These are phyloP conservation scores for Stylonectria norvegica DNA, from an alignment of 2,329 filamentous ascomycete genomes.

Conservation along the genomic window DNA sequence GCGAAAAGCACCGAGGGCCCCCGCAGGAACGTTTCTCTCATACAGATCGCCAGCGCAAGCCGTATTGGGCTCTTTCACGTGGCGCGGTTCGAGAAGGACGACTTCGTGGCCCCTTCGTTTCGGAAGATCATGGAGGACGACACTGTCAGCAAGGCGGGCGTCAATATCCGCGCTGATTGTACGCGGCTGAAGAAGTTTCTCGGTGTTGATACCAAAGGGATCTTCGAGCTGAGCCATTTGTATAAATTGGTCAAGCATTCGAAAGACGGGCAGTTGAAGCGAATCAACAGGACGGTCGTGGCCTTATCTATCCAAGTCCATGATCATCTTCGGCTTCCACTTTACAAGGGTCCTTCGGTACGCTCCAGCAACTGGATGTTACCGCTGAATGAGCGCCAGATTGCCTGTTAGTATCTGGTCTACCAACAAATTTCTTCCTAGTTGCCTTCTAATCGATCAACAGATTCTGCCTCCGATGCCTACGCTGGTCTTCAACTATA, in stretches of 20 bases:
- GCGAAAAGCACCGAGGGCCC: slow-evolving; percentile 46
- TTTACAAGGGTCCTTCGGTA: slow-evolving; percentile 70
- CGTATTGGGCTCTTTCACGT: slow-evolving; percentile 81
- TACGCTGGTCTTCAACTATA: slow-evolving; percentile 77
- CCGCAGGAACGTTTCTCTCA: slow-evolving; percentile 71
- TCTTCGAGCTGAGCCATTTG: slow-evolving; percentile 80
- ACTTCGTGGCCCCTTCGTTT: slow-evolving; percentile 69
- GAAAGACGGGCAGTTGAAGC: slow-evolving; percentile 43
- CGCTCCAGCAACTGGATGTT: slow-evolving; percentile 72
- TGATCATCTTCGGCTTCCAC: slow-evolving; percentile 66
- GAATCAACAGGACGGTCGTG: slow-evolving; percentile 65
- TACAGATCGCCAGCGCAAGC: slow-evolving; percentile 76
- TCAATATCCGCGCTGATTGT: slow-evolving; percentile 68
- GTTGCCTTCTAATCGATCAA: not conserved
- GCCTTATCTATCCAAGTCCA: slow-evolving; percentile 66
- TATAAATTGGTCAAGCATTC: slow-evolving; percentile 73
- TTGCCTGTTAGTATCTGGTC: slow-evolving; percentile 57
- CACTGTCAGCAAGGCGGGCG: slow-evolving; percentile 70
- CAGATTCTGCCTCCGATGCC: slow-evolving; percentile 79
- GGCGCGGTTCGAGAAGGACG: slow-evolving; percentile 55
- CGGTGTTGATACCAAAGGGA: slow-evolving; percentile 58
- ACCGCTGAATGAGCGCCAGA: slow-evolving; percentile 60
- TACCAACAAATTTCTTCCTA: not conserved
- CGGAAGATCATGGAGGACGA: slow-evolving; percentile 69
- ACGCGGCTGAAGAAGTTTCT: slow-evolving; percentile 67